Evolutionary conservation across 2,329 filamentous ascomycete species (phyloP).

Genomic region (Neoarthrinium moseri): DNA sequence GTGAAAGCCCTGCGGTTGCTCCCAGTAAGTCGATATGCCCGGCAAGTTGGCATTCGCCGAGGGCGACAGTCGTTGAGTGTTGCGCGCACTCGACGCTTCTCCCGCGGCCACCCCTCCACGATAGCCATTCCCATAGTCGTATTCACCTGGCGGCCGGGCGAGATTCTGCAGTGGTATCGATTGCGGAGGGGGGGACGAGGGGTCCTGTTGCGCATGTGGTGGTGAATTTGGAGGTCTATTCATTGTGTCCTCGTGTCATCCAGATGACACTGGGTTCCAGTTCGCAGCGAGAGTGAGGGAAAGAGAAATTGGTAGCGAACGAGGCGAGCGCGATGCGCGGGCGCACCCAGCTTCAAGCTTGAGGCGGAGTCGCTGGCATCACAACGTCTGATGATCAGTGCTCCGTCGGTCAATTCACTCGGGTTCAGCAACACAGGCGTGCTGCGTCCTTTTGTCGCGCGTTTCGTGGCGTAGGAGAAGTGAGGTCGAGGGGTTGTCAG

Average conservation of each 20-base stretch:
- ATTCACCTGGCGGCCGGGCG: slow-evolving; percentile 10
- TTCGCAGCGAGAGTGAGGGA: slow-evolving; percentile 15
- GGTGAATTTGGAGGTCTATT: slow-evolving; percentile 34
- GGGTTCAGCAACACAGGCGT: not conserved
- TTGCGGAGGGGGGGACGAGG: slow-evolving; percentile 44
- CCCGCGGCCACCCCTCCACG: slow-evolving; percentile 15
- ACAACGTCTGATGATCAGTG: slow-evolving; percentile 11
- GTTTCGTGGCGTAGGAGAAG: not conserved
- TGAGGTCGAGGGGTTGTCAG: slow-evolving; percentile 7
- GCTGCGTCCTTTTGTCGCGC: not conserved
- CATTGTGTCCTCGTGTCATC: slow-evolving; percentile 41
- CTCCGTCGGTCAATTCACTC: not conserved
- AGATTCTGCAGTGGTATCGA: slow-evolving; percentile 74
- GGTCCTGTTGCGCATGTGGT: slow-evolving; percentile 40
- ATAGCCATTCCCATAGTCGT: slow-evolving; percentile 4
- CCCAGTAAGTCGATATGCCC: slow-evolving; percentile 53
- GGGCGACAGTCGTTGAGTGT: slow-evolving; percentile 15
- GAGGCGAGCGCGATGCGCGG: slow-evolving; percentile 21
- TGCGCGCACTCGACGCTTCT: slow-evolving; percentile 17
- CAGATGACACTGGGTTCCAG: slow-evolving; percentile 2
- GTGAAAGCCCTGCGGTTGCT: slow-evolving; percentile 42
- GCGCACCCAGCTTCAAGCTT: slow-evolving; percentile 16
- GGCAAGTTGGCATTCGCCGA: slow-evolving; percentile 36
- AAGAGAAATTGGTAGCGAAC: slow-evolving; percentile 3
- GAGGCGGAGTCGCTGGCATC: slow-evolving; percentile 18